These are phyloP conservation scores for Limnanthes douglasii DNA, from an alignment of 345 rosid genomes.

Conservation along the genomic window DNA sequence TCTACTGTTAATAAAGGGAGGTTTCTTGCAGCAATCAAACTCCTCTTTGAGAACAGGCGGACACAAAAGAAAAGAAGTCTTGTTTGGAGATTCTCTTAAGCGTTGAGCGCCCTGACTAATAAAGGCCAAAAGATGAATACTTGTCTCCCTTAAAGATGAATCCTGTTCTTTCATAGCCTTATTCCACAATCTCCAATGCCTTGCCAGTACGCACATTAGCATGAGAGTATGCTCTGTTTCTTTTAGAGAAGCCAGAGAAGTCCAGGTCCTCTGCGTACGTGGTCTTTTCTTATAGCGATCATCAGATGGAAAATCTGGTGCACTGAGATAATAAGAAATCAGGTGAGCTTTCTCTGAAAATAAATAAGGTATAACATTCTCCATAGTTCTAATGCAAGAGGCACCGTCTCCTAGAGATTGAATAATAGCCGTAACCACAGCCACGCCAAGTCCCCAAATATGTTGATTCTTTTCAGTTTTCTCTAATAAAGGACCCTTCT, in stretches of 20 bases:
- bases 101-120: slow-evolving; percentile 63
- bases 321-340: slow-evolving; percentile 46
- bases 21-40: slow-evolving; percentile 43
- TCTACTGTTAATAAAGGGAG: slow-evolving; percentile 39
- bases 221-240: slow-evolving; percentile 77
- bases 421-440: slow-evolving; percentile 69
- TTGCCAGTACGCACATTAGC: slow-evolving; percentile 63
- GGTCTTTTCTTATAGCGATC: slow-evolving; percentile 53
- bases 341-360: slow-evolving; percentile 58
- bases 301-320: slow-evolving; percentile 59
- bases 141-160: slow-evolving; percentile 62
- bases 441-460: slow-evolving; percentile 72
- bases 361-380: slow-evolving; percentile 50
- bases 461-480: slow-evolving; percentile 39
- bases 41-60: slow-evolving; percentile 57
- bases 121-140: slow-evolving; percentile 77
- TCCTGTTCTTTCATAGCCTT: slow-evolving; percentile 64
- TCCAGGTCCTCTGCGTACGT: slow-evolving; percentile 37
- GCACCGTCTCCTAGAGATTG: slow-evolving; percentile 52
- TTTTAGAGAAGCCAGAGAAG: slow-evolving; percentile 51
- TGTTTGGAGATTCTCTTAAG: slow-evolving; percentile 35
- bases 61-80: slow-evolving; percentile 33
- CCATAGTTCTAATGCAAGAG: slow-evolving; percentile 24
- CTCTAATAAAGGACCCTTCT: slow-evolving; percentile 20
- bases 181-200: slow-evolving; percentile 55